Conservation (phyloP, 306 rosid species). For the Quillaja saponaria region DNA sequence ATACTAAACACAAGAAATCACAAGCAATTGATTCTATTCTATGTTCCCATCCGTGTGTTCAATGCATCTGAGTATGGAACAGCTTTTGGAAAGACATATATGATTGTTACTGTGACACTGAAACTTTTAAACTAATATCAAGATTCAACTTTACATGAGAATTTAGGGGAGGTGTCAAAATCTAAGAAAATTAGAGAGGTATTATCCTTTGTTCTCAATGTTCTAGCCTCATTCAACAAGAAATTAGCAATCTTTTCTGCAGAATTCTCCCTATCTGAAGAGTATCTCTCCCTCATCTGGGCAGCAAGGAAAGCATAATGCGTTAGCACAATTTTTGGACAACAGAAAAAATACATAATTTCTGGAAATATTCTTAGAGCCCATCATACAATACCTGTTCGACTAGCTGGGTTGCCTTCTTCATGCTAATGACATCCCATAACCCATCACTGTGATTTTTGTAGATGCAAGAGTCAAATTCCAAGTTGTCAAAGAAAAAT, state of each 20-base stretch:
- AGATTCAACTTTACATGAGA: constrained; percentile 77
- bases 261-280: constrained; percentile 44
- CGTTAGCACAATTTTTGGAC: constrained; percentile 15
- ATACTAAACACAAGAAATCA: no score
- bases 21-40: no score
- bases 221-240: constrained; percentile 87
- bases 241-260: constrained; percentile 80
- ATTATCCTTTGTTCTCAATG: constrained; percentile 93
- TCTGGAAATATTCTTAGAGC: background rate
- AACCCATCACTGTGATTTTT: constrained; percentile 79
- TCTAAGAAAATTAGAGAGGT: constrained; percentile 91
- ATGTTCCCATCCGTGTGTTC: no score
- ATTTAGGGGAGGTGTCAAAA: constrained; percentile 58
- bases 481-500: constrained; percentile 11
- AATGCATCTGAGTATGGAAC: no score
- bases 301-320: constrained; percentile 22
- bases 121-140: constrained; percentile 48
- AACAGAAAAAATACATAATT: background rate
- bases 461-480: constrained; percentile 27
- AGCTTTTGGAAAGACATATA: constrained; percentile 20
- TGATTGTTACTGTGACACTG: constrained; percentile 41
- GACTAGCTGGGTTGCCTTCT: constrained; percentile 79
- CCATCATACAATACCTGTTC: constrained; percentile 55
- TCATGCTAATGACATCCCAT: constrained; percentile 81
- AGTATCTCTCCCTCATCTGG: constrained; percentile 66